Conservation (phyloP, 2,329 filamentous ascomycete species). For the Fusarium palustre region DNA sequence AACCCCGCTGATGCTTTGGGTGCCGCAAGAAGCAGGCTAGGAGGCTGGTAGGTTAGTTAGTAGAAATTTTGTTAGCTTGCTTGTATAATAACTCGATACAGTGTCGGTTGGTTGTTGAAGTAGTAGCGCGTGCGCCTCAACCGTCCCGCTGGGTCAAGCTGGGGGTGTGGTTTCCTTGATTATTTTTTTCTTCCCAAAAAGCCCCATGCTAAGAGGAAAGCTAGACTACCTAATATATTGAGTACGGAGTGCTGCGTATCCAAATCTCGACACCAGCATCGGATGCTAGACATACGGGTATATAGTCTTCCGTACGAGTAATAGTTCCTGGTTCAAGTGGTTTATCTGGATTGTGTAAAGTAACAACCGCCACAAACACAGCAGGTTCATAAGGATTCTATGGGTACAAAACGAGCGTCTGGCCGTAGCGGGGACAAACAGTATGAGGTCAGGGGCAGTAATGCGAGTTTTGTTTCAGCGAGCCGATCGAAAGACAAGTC, state of each 20-base stretch:
- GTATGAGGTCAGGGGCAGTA: slow-evolving; percentile 18
- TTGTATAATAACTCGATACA: slow-evolving; percentile 3
- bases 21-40: slow-evolving; percentile 10
- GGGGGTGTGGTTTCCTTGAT: slow-evolving; percentile 5
- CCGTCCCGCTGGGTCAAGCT: slow-evolving; percentile 30
- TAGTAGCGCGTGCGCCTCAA: slow-evolving; percentile 28
- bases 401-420: slow-evolving; percentile 30
- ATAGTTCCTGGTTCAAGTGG: slow-evolving; percentile 4
- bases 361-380: slow-evolving; percentile 27
- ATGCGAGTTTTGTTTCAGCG: background rate
- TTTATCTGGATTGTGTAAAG: slow-evolving; percentile 9
- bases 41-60: slow-evolving; percentile 13
- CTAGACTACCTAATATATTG: background rate
- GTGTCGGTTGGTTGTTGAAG: slow-evolving; percentile 16
- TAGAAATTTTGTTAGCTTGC: slow-evolving; percentile 33
- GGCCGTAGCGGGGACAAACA: slow-evolving; percentile 23
- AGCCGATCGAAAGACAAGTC: slow-evolving; percentile 1
- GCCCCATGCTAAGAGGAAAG: slow-evolving; percentile 16
- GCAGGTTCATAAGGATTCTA: slow-evolving; percentile 16
- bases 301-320: background rate
- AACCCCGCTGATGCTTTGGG: slow-evolving; percentile 20
- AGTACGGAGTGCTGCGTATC: background rate
- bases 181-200: slow-evolving; percentile 7
- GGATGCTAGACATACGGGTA: background rate
- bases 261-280: background rate